A percentile compares a stretch with the other conserved stretches of the same genome.
phyloP scores from a whole-genome alignment of 345 rosid species.

The Populus simonii region DNA sequence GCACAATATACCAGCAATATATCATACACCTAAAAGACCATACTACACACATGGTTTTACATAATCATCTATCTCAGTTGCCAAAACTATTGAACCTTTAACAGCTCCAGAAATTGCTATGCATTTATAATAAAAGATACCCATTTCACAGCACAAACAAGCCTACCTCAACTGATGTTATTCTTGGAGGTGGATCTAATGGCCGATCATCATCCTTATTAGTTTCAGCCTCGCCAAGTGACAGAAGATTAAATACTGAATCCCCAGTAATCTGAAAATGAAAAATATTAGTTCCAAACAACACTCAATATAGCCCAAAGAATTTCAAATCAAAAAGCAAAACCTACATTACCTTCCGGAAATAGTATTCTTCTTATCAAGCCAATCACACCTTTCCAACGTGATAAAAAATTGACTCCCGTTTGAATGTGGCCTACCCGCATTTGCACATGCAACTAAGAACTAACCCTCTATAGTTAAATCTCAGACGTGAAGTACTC shows the following conservation, averaged over 20 bases:
- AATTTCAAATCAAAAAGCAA: neutral
- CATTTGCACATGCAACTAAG: conserved; percentile 82
- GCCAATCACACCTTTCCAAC: conserved; percentile 91
- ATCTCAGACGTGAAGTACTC: conserved; percentile 79
- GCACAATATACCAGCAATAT: neutral
- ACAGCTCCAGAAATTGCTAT: neutral
- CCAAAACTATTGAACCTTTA: neutral
- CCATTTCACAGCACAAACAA: conserved; percentile 2
- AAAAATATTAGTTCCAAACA: conserved; percentile 16
- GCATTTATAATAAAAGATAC: neutral
- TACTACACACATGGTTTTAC: neutral
- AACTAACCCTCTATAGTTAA: conserved; percentile 74
- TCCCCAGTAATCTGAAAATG: conserved; percentile 72
- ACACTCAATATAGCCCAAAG: neutral
- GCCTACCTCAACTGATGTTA: conserved; percentile 74
- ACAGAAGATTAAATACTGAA: conserved; percentile 73
- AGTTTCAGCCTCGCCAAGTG: conserved; percentile 78
- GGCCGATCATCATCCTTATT: conserved; percentile 74
- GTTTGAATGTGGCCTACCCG: conserved; percentile 72
- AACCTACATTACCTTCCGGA: conserved; percentile 65
- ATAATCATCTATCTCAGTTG: neutral
- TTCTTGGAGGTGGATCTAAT: conserved; percentile 69
- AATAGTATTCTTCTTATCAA: conserved; percentile 74
- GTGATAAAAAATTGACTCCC: conserved; percentile 94
- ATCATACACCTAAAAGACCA: neutral